Base-by-base conservation (phyloP, 257 asterid genomes). In the Ilex asprella region DNA sequence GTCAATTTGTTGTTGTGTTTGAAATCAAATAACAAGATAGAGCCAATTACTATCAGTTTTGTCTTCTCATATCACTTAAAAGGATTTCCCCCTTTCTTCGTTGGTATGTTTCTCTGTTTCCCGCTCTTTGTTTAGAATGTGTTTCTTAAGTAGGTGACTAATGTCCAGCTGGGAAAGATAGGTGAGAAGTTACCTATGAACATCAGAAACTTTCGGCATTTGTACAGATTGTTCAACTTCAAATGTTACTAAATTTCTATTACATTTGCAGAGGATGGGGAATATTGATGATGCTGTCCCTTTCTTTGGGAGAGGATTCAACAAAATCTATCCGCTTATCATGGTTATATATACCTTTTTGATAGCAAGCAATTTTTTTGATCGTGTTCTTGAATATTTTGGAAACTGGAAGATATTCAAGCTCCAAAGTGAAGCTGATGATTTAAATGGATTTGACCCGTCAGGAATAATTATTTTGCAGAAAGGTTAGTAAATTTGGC, bases 251-350 rank as follows among this genome's bases (percentile, higher is more conserved):
- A 46, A 31, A 55, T 55, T 51, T 30, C 39, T 66, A 49, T 59
- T 39, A 9, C 39, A 39, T 64, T 59, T 76, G 80, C 91, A 88
- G 89, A 85, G 85, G 67, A 88, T 88, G 96, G 94, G 96, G 68
- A 88, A 88, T 81, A 85, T 88, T 63, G 96, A 88, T 30, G 86
- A 79, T 51, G 94, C 89, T 56, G 94, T 85, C 59, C 96, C 96
- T 47, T 88, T 88, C 82, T 88, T 88, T 63, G 96, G 94, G 57
- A 83, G 77, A 62, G 84, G 85, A 41, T 88, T 88, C 79, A 88
- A 88, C 66, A 88, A 76, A 75, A 80, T 88, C 14, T 88, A 83
- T 76, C 94, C 94, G 43, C 85, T 88, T 63, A 83, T 78, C 64
- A 85, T 88, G 96, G 96, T 85, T 39, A 60, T 87, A 57, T 87